phyloP scores from a whole-genome alignment of 2,329 filamentous ascomycete genomes.

The Scytalidium sp. region DNA sequence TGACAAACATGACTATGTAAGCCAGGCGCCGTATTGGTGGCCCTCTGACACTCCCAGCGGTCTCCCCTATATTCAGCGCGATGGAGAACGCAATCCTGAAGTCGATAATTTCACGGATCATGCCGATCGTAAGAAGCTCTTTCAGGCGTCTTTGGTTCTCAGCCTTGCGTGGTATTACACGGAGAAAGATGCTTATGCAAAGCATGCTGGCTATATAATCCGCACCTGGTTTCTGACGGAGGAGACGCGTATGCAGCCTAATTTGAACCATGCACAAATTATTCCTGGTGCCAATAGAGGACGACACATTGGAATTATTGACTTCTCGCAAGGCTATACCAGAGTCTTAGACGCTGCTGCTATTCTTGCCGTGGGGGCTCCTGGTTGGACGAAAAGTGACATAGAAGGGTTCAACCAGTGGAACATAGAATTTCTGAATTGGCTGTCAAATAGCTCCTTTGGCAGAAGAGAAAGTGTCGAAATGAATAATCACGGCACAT shows the following conservation, averaged over 20 bases:
- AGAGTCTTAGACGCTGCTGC: conserved; percentile 23
- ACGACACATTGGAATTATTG: conserved; percentile 9
- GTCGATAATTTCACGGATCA: conserved; percentile 17
- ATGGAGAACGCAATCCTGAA: conserved; percentile 25
- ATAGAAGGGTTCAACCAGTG: conserved; percentile 14
- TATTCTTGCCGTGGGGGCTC: conserved; percentile 9
- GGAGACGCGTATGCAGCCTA: conserved; percentile 23
- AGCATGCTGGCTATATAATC: conserved; percentile 20
- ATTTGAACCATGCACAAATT: conserved; percentile 22
- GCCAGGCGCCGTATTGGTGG: conserved; percentile 24
- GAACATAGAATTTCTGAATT: conserved; percentile 20
- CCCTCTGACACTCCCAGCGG: conserved; percentile 17
- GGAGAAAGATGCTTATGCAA: conserved; percentile 17
- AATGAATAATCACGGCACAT: conserved; percentile 26
- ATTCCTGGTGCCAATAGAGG: conserved; percentile 12
- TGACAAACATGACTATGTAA: conserved; percentile 20
- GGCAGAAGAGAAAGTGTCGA: conserved; percentile 13
- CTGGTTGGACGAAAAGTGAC: conserved; percentile 18
- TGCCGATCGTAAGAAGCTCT: conserved; percentile 18
- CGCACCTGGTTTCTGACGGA: conserved; percentile 24
- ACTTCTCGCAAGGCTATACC: conserved; percentile 23
- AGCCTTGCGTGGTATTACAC: conserved; percentile 27
- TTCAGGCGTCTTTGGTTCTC: conserved; percentile 21
- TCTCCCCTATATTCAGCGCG: conserved; percentile 22
- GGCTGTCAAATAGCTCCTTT: conserved; percentile 22